Base-by-base conservation (phyloP, 2,329 filamentous ascomycete genomes). In the Alternaria sp. region DNA sequence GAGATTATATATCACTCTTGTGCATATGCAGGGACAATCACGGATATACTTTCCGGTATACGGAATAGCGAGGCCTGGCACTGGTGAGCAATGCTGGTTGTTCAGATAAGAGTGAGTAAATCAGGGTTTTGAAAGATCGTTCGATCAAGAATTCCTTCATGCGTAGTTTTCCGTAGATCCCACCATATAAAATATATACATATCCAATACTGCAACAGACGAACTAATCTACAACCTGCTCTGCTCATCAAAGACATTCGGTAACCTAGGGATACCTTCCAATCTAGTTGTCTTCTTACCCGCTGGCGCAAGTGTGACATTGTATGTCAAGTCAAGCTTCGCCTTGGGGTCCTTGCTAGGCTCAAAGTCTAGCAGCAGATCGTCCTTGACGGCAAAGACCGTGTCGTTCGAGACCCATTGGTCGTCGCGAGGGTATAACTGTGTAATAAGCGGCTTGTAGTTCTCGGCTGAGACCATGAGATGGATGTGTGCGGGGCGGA, bases 401-500 rank as follows among this genome's bases (percentile, higher is more conserved):
- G 86, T 86, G 79, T 89, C 87, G 68, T 85, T 87, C 64, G 80
- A 78, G 40, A 88, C 82, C 75, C 85, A 86, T 17, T 83, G 85
- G 80, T 88, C 87, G 72, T 87, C 85, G 61, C 82, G 83, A 69
- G 86, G 86, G 78, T 87, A 88, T 72, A 88, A 82, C 78, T 88
- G 85, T 59, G 85, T 87, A 73, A 85, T 85, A 62, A 87, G 80
- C 44, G 84, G 84, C 78, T 85, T 85, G 80, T 86, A 87, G 70
- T 84, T 81, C 66, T 85, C 83, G 71, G 85, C 84, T 50, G 83
- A 86, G 58, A 82, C 78, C 77, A 87, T 88, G 30, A 88, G 74
- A 77, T 88, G 87, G 65, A 88, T 88, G 74, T 89, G 87, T 8
- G 86, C 87, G n/a, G 87, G 87, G 55, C 87, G 82, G 84, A 87